Base-by-base conservation (phyloP, 2,329 filamentous ascomycete genomes). In the Colletotrichum musicola region DNA sequence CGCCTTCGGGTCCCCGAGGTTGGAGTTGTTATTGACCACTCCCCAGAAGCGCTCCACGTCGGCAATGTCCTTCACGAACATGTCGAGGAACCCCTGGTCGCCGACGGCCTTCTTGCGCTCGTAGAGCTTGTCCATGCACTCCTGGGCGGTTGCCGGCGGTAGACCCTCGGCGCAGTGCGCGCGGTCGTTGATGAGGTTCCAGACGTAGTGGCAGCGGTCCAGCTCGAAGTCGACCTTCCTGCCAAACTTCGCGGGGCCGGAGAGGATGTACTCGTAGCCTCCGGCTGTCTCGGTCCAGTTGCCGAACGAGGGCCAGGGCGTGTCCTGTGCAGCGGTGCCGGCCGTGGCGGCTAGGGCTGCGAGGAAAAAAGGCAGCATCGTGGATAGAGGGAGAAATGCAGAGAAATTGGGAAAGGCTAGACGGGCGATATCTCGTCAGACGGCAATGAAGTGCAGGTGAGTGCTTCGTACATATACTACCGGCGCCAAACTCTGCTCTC, bases 41-140 rank as follows among this genome's bases (percentile, higher is more conserved):
- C 73, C 71, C 76, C 76, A 77, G 55, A 73, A 74, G 1, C 25
- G 35, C 47, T 75, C 72, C 38, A 71, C 74, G 0, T 72, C 71
- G 14, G 64, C 65, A 9, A 72, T 73, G 16, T 77, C 75, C 4
- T 71, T 57, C 16, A 51, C 46, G 4, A 77, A 69, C 6, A 77
- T 69, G n/a, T 69, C 42, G 38, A 73, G 62, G 2, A 77, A 72
- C 30, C 67, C 73, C 9, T 71, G 64, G 25, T 72, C 66, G 13
- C 73, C 74, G 27, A 75, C 63, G 25, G 64, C 49, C 10, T 72
- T 65, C 58, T 77, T 77, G 42, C 77, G 74, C 4, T 56, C 42
- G 56, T 46, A 57, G 6, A 72, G 71, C n/a, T 20, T 22, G 35
- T 60, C 18, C 65, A 68, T 68, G 50, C 65, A 68, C 13, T 40